Evolutionary conservation across 352 stramenopile species (phyloP), one percentile per base, ranked within the genome.

Genomic region (Phytophthora colocasiae): DNA sequence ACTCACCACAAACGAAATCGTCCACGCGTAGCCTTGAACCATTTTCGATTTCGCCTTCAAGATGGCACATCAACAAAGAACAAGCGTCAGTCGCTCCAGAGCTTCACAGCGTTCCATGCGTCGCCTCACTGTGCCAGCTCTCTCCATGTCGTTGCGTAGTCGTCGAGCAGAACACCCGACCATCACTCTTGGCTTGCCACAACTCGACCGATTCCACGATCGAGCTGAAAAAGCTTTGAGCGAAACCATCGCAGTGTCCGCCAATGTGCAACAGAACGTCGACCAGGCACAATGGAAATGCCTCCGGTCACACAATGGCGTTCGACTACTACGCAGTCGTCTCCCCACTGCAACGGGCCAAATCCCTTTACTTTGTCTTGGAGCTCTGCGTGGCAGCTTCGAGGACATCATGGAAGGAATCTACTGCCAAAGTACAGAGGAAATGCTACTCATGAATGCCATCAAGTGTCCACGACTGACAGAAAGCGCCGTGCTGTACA

Each of bases 361-460:
- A 2, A 60, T 50, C 1, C 63, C 76, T 15, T 39, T 86, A 32
- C 39, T 76, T 4, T 71, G 65, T 32, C 47, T 82, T 12, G 75
- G 75, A 8, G 66, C 72, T 17, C 49, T 84, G 22, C 54, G 67
- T 6, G 73, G 69, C 7, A 70, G 62, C 40, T 78, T 87, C 31
- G 73, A 87, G 27, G 78, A 83, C 45, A 69, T 84, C 45, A 76
- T 87, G 56, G 76, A 78, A 24, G 78, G 70, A 0, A 19, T 84
- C 7, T 75, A 84, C 55, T 70, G 66, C 46, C 54, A 74, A 11
- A 72, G 62, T n/a, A 81, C 75, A 10, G 54, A 78, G 29, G 75
- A 78, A 5, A 77, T 87, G 70, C 73, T 81, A 24, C 67, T 83
- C 19, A 73, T 69, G 49, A 72, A 75, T 41, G 63, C 73, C 39